A percentile compares a stretch with the other conserved stretches of the same genome.
Conservation (phyloP, 495 filamentous ascomycete genomes). For the Tuber magnatum region DNA sequence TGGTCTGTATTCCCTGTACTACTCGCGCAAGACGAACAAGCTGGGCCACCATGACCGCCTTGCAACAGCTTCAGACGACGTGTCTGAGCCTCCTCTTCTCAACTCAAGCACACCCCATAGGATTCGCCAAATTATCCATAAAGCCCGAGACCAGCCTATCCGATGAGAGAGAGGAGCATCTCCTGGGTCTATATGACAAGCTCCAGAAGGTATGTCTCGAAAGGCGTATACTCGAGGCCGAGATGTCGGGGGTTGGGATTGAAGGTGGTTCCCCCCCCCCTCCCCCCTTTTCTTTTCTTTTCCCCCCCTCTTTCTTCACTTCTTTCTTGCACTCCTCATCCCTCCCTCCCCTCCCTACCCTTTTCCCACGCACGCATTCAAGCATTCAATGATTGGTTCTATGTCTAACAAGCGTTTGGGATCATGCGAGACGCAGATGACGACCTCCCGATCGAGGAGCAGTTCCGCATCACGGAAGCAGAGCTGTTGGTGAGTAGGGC, state of each 20-base stretch:
- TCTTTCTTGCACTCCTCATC: not conserved
- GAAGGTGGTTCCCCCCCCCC: conserved; percentile 9
- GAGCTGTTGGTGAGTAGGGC: conserved; percentile 31
- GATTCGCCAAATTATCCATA: conserved; percentile 27
- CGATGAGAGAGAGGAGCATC: conserved; percentile 30
- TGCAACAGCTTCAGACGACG: conserved; percentile 34
- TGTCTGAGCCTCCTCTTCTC: conserved; percentile 36
- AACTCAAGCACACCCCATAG: conserved; percentile 35
- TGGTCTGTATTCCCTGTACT: not conserved
- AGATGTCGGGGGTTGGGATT: conserved; percentile 19
- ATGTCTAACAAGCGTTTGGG: not conserved
- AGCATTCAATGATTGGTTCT: not conserved
- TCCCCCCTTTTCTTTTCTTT: conserved; percentile 13
- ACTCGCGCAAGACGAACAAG: not conserved
- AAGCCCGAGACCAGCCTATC: conserved; percentile 17
- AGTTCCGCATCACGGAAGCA: conserved; percentile 15
- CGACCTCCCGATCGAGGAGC: conserved; percentile 13
- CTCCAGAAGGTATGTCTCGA: conserved; percentile 30
- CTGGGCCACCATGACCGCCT: conserved; percentile 24
- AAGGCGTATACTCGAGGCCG: conserved; percentile 27
- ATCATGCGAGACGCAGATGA: conserved; percentile 6
- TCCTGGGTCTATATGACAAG: conserved; percentile 35
- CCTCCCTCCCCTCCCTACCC: not conserved
- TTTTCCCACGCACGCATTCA: not conserved
- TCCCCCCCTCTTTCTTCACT: conserved; percentile 8